Conservation (phyloP, 495 filamentous ascomycete species). For the Apodospora peruviana region DNA sequence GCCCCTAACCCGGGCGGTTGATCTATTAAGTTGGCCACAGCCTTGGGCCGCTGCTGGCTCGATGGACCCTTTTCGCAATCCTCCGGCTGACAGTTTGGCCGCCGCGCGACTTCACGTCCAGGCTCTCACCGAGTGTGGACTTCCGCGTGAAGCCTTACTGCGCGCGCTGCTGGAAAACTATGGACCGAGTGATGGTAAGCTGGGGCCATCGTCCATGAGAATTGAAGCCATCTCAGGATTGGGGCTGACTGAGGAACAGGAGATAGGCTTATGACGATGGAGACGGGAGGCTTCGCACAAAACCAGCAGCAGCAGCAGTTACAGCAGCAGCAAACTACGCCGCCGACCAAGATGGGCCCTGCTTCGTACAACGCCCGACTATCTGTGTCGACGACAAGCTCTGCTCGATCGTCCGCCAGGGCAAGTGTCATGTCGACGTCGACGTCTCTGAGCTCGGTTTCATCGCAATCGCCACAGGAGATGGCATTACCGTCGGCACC, state of each 20-base stretch:
- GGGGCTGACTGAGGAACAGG: neutral
- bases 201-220: too few species aligned
- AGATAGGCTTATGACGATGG: slow-evolving; percentile 6
- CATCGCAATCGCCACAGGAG: slow-evolving; percentile 17
- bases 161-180: slow-evolving; percentile 26
- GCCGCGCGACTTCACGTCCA: slow-evolving; percentile 29
- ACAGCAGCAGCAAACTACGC: slow-evolving; percentile 9
- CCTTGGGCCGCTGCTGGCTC: slow-evolving; percentile 1
- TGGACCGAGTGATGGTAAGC: slow-evolving; percentile 11
- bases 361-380: slow-evolving; percentile 15
- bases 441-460: slow-evolving; percentile 26
- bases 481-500: slow-evolving; percentile 5
- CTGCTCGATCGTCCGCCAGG: slow-evolving; percentile 28
- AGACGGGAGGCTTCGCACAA: slow-evolving; percentile 7
- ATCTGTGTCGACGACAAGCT: slow-evolving; percentile 34
- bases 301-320: slow-evolving; percentile 5
- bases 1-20: too few species aligned
- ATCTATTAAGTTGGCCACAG: too few species aligned
- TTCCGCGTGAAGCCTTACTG: slow-evolving; percentile 26
- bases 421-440: slow-evolving; percentile 24
- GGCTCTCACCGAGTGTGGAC: slow-evolving; percentile 23
- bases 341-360: slow-evolving; percentile 5
- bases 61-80: slow-evolving; percentile 38
- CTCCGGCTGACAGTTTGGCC: slow-evolving; percentile 26
- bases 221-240: neutral